These are phyloP conservation scores for Geotrichum fermentans DNA, from an alignment of 1,139 yeast species.

Conservation along the genomic window DNA sequence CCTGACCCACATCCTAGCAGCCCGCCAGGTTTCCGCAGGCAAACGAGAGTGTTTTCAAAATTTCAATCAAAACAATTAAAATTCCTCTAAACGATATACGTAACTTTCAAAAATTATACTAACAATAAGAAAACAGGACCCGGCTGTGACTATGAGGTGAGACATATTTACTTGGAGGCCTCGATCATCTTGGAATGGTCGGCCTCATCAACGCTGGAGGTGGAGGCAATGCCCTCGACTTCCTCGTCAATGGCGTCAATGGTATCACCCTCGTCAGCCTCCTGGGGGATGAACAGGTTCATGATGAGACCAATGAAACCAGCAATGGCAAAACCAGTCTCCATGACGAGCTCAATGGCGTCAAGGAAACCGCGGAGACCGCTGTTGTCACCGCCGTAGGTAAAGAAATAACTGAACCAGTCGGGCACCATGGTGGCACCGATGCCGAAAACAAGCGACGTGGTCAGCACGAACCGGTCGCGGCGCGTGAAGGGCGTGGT, in stretches of 20 bases:
- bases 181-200: background rate
- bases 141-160: no score
- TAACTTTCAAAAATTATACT: background rate
- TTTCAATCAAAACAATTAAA: no score
- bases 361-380: slow-evolving; percentile 66
- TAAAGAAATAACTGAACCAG: slow-evolving; percentile 75
- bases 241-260: slow-evolving; percentile 13
- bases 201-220: slow-evolving; percentile 1
- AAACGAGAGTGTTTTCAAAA: no score
- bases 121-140: background rate
- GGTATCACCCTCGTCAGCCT: slow-evolving; percentile 59
- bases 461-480: slow-evolving; percentile 78
- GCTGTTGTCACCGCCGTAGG: slow-evolving; percentile 63
- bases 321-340: slow-evolving; percentile 80
- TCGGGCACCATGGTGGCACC: slow-evolving; percentile 70
- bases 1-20: no score
- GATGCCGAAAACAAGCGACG: slow-evolving; percentile 68
- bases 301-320: slow-evolving; percentile 72
- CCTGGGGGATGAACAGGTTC: slow-evolving; percentile 69
- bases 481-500: slow-evolving; percentile 76
- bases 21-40: no score
- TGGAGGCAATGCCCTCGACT: slow-evolving; percentile 10
- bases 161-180: background rate
- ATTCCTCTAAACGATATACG: background rate
- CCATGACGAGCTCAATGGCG: slow-evolving; percentile 79